Conservation (phyloP, 257 asterid genomes). For the Buddleja alternifolia region DNA sequence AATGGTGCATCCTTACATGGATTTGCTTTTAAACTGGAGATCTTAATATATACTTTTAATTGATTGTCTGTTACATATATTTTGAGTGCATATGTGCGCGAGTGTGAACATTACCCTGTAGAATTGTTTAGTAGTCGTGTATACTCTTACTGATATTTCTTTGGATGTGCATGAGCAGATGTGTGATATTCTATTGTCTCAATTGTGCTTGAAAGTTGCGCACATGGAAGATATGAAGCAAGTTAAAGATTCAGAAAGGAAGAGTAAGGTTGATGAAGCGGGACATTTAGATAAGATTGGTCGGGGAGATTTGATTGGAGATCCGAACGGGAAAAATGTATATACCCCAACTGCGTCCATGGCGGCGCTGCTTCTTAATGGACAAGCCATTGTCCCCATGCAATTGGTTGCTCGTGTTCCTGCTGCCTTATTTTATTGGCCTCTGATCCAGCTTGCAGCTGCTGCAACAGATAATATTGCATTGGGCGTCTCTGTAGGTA, state of each 20-base stretch:
- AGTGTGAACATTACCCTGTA: background rate
- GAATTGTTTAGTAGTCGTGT: slow-evolving; percentile 17
- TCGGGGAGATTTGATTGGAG: slow-evolving; percentile 56
- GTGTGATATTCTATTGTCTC: slow-evolving; percentile 96
- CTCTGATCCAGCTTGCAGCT: slow-evolving; percentile 95
- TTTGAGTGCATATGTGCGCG: slow-evolving; percentile 13
- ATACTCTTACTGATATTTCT: slow-evolving; percentile 24
- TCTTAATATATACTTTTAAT: background rate
- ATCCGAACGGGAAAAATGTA: slow-evolving; percentile 48
- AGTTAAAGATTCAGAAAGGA: slow-evolving; percentile 61
- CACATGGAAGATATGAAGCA: slow-evolving; percentile 56
- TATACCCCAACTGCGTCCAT: slow-evolving; percentile 74
- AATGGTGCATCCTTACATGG: slow-evolving; percentile 15
- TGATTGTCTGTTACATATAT: slow-evolving; percentile 6
- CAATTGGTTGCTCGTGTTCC: slow-evolving; percentile 98
- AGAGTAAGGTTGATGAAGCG: slow-evolving; percentile 51
- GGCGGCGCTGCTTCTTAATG: slow-evolving; percentile 91
- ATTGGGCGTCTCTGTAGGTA: slow-evolving; percentile 97
- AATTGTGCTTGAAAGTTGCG: slow-evolving; percentile 86
- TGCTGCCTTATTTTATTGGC: slow-evolving; percentile 97
- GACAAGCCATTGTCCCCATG: slow-evolving; percentile 98
- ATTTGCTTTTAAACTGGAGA: slow-evolving; percentile 14
- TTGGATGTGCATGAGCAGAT: slow-evolving; percentile 60
- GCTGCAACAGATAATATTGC: slow-evolving; percentile 99
- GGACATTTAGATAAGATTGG: slow-evolving; percentile 45